Conservation (phyloP, 2,329 filamentous ascomycete species). For the Epichloe scottii region DNA sequence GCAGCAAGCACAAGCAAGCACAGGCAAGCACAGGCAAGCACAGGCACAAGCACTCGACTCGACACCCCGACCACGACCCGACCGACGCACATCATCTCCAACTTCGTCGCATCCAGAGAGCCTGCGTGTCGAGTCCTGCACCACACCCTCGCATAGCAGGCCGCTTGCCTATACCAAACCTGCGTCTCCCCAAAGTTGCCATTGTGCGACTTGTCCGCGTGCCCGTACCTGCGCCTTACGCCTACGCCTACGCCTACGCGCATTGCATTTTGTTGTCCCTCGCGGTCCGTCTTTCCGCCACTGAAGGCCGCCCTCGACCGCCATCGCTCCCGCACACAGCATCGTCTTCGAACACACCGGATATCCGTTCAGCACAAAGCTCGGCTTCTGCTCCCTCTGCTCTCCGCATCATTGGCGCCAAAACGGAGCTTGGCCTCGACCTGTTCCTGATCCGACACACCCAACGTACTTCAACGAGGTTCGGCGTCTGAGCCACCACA, state of each 20-base stretch:
- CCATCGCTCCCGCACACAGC: not conserved
- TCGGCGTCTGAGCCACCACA: too few relatives aligned
- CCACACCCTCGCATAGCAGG: conserved; percentile 2
- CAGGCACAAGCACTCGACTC: not conserved
- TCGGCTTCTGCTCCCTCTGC: too few relatives aligned
- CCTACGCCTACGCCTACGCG: not conserved
- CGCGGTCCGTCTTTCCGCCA: not conserved
- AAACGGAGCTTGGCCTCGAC: too few relatives aligned
- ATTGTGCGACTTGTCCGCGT: not conserved
- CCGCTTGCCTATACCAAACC: not conserved
- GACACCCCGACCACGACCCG: not conserved
- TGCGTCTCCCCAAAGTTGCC: not conserved
- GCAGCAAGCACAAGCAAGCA: not conserved
- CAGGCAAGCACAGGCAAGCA: not conserved
- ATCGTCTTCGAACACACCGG: too few relatives aligned
- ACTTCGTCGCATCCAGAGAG: conserved; percentile 1
- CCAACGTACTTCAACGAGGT: too few relatives aligned
- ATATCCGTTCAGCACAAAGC: too few relatives aligned
- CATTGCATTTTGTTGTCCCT: not conserved
- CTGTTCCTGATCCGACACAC: too few relatives aligned
- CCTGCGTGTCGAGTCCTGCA: conserved; percentile 1
- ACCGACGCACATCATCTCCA: not conserved
- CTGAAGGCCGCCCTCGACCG: not conserved
- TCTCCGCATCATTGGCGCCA: too few relatives aligned
- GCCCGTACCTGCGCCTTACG: not conserved